Base-by-base conservation (phyloP, 1,284 basidiomycete genomes). In the Gymnopus androsaceus region DNA sequence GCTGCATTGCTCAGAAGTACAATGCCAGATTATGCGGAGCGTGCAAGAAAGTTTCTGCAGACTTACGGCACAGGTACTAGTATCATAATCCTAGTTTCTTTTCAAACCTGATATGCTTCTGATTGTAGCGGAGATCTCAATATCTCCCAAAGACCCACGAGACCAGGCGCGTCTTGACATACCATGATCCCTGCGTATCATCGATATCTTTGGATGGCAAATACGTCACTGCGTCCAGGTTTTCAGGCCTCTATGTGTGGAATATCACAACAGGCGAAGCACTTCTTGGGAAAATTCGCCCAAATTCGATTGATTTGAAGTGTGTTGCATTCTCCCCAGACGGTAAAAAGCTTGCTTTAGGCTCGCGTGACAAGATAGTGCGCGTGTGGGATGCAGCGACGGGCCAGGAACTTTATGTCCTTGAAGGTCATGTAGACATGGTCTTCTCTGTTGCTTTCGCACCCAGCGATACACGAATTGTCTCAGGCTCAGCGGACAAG, bases 271-370 rank as follows among this genome's bases (percentile, higher is more conserved):
- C 40, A 21, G 40, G 40, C 12, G 19, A 42, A 42, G 4, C 11
- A 42, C 17, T 42, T 17, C 40, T n/a, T n/a, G n/a, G n/a, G n/a
- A n/a, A 17, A 12, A 21, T 42, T 21, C 19, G 12, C 21, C 17
- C 3, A 25, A 19, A 19, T 21, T 12, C 3, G 12, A 17, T 12
- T 1, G 41, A 33, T 6, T 33, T 60, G 12, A 33, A n/a, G 9
- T 45, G 48, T 19, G 51, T 45, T 31, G 51, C 31, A 4, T 44
- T n/a, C 28, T 56, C 53, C 0, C 56, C 56, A 1, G 54, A 62
- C 21, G 54, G 56, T 3, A n/a, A 46, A 17, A 28, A 9, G 0
- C 46, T 62, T 15, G 49, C 44, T 4, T 55, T 56, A 12, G 53
- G 53, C 2, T 56, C 53, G 17, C 1, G 19, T 3, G 61, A 62